Conservation (phyloP, 1,139 yeast species). For the Yamadazyma buinensis region DNA sequence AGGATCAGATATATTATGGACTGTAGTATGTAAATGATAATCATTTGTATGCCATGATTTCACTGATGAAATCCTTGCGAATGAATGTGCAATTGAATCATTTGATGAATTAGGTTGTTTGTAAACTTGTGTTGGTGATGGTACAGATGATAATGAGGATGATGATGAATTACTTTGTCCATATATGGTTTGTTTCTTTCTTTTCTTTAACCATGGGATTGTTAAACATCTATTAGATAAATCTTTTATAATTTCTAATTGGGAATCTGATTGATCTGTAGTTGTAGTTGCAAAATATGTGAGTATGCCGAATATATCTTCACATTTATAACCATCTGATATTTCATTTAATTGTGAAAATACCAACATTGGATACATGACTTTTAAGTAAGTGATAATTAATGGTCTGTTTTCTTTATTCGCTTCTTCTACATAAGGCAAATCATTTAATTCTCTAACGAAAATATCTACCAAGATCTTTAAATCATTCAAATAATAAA, state of each 20-base stretch:
- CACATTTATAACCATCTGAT: slow-evolving; percentile 52
- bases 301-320: slow-evolving; percentile 51
- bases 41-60: slow-evolving; percentile 34
- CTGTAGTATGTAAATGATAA: slow-evolving; percentile 34
- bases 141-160: slow-evolving; percentile 6
- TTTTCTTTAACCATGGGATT: slow-evolving; percentile 50
- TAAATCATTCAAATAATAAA: slow-evolving; percentile 79
- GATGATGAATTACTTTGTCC: slow-evolving; percentile 9
- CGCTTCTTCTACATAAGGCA: slow-evolving; percentile 35
- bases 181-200: slow-evolving; percentile 5
- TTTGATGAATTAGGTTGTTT: slow-evolving; percentile 14
- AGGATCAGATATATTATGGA: slow-evolving; percentile 20
- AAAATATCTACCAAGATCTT: slow-evolving; percentile 84
- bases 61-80: slow-evolving; percentile 37
- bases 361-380: slow-evolving; percentile 64
- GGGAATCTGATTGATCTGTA: slow-evolving; percentile 3
- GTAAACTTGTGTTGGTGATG: slow-evolving; percentile 1
- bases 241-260: slow-evolving; percentile 43
- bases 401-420: slow-evolving; percentile 53
- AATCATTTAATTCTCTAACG: slow-evolving; percentile 70
- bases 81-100: slow-evolving; percentile 24
- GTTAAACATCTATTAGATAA: slow-evolving; percentile 61
- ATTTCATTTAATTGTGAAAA: slow-evolving; percentile 57
- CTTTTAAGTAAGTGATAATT: slow-evolving; percentile 73
- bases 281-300: slow-evolving; percentile 35